Percentiles rank a stretch among this genome's conserved stretches.
Evolutionary conservation across 495 filamentous ascomycete genomes (phyloP).

Genomic region (Podospora conica): DNA sequence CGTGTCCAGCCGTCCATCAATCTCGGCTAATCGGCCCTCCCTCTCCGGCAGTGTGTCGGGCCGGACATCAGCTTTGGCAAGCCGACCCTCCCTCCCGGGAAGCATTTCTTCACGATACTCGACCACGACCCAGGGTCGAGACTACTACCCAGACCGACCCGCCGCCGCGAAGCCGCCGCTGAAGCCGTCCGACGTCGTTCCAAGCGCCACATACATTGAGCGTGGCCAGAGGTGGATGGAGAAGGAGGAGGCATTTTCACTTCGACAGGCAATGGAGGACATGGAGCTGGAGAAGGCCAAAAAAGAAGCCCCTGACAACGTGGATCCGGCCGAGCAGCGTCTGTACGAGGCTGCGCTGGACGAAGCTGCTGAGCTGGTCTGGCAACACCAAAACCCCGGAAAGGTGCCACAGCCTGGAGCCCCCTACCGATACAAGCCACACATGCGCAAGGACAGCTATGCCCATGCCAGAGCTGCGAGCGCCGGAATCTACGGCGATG

Average conservation of each 20-base stretch:
- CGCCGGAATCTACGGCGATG: conserved; percentile 44
- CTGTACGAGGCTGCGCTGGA: conserved; percentile 72
- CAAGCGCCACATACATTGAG: conserved; percentile 67
- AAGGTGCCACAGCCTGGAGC: conserved; percentile 53
- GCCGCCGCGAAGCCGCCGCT: conserved; percentile 32
- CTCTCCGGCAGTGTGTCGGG: conserved; percentile 24
- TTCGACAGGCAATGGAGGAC: conserved; percentile 74
- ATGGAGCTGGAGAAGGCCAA: conserved; percentile 43
- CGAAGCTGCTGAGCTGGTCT: conserved; percentile 83
- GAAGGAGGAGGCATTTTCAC: conserved; percentile 70
- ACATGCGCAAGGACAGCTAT: conserved; percentile 56
- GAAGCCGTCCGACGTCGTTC: conserved; percentile 46
- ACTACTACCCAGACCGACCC: conserved; percentile 40
- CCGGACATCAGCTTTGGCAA: conserved; percentile 12
- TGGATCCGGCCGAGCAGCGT: conserved; percentile 55
- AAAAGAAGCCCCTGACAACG: conserved; percentile 11
- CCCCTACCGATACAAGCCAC: conserved; percentile 57
- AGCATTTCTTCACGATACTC: conserved; percentile 41
- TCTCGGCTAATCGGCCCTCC: conserved; percentile 28
- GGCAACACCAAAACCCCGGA: conserved; percentile 64
- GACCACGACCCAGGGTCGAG: conserved; percentile 29
- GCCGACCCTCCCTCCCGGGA: conserved; percentile 29
- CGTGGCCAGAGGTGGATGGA: conserved; percentile 78
- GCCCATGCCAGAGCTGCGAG: conserved; percentile 57
- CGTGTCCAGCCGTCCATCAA: not conserved